A percentile compares a stretch with the other conserved stretches of the same genome.
Evolutionary conservation across 1,284 basidiomycete genomes (phyloP).

Genomic region (Puccinia coronata): DNA sequence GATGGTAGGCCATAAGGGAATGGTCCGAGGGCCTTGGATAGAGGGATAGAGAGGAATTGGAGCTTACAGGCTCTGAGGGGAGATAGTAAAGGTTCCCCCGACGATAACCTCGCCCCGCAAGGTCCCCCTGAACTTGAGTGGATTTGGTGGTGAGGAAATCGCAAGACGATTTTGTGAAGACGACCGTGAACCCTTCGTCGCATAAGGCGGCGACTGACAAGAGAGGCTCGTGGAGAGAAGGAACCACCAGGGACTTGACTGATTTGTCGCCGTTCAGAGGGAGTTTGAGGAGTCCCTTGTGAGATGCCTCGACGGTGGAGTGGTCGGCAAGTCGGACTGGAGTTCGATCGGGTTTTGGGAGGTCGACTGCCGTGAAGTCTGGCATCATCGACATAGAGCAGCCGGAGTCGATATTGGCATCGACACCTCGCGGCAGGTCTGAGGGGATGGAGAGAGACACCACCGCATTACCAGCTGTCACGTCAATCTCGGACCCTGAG

Average conservation of each 20-base stretch:
- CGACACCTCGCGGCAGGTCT: not conserved
- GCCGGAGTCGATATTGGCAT: not conserved
- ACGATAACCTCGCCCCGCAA: not conserved
- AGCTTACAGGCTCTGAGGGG: not conserved
- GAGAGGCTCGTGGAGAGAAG: not conserved
- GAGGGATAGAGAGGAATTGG: not conserved
- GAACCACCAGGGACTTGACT: not conserved
- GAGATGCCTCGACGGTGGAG: no score
- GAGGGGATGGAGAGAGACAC: not conserved
- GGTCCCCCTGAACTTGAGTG: not conserved
- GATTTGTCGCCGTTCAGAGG: not conserved
- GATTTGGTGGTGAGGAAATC: conserved; percentile 6
- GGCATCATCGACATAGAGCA: conserved; percentile 10
- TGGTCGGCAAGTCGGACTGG: no score
- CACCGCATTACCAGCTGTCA: not conserved
- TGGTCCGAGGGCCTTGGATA: no score
- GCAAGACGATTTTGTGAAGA: not conserved
- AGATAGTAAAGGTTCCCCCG: no score
- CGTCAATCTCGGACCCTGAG: no score
- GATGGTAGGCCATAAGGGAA: no score
- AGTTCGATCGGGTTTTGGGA: no score
- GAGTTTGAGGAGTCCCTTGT: no score
- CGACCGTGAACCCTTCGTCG: not conserved
- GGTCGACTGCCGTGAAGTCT: not conserved
- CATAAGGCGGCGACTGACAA: not conserved